A percentile compares a stretch with the other conserved stretches of the same genome.
Evolutionary conservation across 345 rosid genomes (phyloP).

Genomic region (Capsella bursapastoris): DNA sequence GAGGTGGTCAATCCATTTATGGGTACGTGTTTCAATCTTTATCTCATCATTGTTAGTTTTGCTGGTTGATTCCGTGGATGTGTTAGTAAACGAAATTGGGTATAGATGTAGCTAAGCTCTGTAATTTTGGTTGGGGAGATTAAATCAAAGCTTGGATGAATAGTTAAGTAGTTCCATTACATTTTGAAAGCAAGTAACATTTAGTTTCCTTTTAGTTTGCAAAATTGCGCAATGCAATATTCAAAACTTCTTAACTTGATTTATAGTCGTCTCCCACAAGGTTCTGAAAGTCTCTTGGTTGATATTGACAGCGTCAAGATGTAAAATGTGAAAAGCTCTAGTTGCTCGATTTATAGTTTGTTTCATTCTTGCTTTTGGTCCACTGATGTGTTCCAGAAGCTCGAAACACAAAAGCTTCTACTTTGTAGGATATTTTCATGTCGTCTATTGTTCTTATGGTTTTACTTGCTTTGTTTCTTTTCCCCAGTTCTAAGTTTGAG

Average conservation of each 20-base stretch:
- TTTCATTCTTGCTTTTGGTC: constrained; percentile 20
- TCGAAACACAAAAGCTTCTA: neutral
- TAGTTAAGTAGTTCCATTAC: too few relatives aligned
- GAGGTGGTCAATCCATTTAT: constrained; percentile 90
- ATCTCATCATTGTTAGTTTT: neutral
- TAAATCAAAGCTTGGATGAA: neutral
- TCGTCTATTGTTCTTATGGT: neutral
- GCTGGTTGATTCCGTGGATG: constrained; percentile 6
- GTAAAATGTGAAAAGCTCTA: neutral
- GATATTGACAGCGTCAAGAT: neutral
- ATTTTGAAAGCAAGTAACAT: too few relatives aligned
- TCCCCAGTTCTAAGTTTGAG: constrained; percentile 68
- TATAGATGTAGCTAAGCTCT: neutral
- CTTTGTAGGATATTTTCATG: neutral
- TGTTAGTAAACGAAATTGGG: neutral
- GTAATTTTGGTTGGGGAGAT: neutral
- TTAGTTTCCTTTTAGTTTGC: neutral
- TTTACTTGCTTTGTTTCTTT: neutral
- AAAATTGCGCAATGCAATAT: neutral
- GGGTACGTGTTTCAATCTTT: constrained; percentile 56
- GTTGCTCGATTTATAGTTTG: neutral
- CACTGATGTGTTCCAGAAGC: constrained; percentile 9
- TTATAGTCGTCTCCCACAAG: neutral
- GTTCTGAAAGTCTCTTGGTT: neutral
- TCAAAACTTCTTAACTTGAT: constrained; percentile 2